Evolutionary conservation across 139 green algal species (phyloP), one percentile per base, ranked within the genome.

Genomic region (Eudorina sp.): DNA sequence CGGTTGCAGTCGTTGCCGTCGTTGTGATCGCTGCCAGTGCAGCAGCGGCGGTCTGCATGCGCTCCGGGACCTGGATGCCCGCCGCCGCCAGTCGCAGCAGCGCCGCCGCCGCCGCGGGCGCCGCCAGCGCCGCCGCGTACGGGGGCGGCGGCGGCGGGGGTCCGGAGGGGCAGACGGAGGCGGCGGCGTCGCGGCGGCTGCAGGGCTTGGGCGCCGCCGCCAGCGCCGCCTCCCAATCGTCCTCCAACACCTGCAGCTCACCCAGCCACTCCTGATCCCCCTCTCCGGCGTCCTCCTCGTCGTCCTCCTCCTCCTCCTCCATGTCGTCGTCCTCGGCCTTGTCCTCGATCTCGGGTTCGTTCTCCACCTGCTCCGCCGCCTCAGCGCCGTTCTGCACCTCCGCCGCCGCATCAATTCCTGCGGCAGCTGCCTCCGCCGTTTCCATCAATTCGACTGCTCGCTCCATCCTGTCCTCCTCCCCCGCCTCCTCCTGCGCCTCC

Each of bases 131-230:
- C 19, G 78, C 83, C 40, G 84, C 31, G 40, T 90, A 86, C 14
- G 41, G 1, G 31, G 68, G 25, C 27, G 88, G 76, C 83, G 94
- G 70, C 51, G 88, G 68, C 34, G 55, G 40, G 51, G 53, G 86
- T 19, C 78, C 73, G 25, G 7, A 62, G 23, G 11, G 4, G 27
- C 29, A 41, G 4, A 72, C 79, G 0, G 83, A 85, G 0, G 88
- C 91, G 31, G 83, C 23, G 18, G 83, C 88, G 16, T 93, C 73
- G 25, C 94, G 89, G 5, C 88, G 89, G 53, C 89, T 92, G 83
- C 92, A 95, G 8, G 95, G 94, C 27, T 88, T 81, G 4, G 94
- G 90, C 21, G 91, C 92, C 4, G 72, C 48, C 19, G 87, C 85
- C 58, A 97, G 85, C 9, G 95, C 95, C n/a, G 83, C 73, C 27